phyloP scores from a whole-genome alignment of 2,329 filamentous ascomycete species.

The Arthrobotrys iridis region DNA sequence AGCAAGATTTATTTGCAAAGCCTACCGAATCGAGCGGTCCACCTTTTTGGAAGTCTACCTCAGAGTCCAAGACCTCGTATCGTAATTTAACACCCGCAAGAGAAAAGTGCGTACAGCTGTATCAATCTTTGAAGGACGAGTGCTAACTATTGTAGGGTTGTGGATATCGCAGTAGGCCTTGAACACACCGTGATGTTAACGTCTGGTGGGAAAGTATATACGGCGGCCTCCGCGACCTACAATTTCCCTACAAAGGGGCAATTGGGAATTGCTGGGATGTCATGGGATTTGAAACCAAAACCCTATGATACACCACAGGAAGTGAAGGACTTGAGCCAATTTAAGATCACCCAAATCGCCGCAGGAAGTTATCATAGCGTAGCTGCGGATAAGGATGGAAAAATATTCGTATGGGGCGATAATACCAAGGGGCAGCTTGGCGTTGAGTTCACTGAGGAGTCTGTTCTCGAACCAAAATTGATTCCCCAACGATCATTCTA shows the following conservation, averaged over 20 bases:
- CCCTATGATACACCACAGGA: conserved; percentile 85
- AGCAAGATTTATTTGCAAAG: conserved; percentile 75
- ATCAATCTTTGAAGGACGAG: background rate
- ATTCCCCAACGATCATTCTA: conserved; percentile 79
- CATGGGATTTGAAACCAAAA: conserved; percentile 78
- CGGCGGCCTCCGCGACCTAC: conserved; percentile 81
- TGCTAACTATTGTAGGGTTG: conserved; percentile 66
- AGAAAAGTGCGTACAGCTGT: conserved; percentile 53
- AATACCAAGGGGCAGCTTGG: conserved; percentile 92
- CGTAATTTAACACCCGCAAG: conserved; percentile 75
- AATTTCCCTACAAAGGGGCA: conserved; percentile 85
- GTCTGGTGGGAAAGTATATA: conserved; percentile 84
- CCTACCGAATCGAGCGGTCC: conserved; percentile 75
- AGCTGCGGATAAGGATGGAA: conserved; percentile 77
- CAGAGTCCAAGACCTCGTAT: conserved; percentile 72
- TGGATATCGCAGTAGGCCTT: conserved; percentile 77
- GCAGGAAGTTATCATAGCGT: conserved; percentile 88
- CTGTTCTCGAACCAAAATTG: conserved; percentile 75
- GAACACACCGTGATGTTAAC: conserved; percentile 90
- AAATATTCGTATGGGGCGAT: conserved; percentile 87
- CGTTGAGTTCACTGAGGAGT: conserved; percentile 73
- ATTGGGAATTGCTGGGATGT: conserved; percentile 83
- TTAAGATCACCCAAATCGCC: conserved; percentile 78
- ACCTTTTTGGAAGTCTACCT: conserved; percentile 70
- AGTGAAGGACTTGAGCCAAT: conserved; percentile 73